Base-by-base conservation (phyloP, 164 flowering plant genomes). In the Litsea cubeba region DNA sequence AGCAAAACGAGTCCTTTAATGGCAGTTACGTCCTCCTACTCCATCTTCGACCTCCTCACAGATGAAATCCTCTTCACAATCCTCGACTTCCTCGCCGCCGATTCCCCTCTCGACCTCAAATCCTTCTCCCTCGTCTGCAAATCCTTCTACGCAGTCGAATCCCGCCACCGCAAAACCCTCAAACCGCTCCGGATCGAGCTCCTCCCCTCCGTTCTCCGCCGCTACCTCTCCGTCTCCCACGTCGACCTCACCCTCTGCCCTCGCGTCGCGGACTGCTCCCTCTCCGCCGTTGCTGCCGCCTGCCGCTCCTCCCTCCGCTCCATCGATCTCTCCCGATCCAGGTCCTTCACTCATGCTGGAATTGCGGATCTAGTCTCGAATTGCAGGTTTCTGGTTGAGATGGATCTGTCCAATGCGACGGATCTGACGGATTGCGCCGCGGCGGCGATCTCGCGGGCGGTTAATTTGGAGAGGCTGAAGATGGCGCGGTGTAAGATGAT, bases 211-310 rank as follows among this genome's bases (percentile, higher is more conserved):
- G 49, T 81, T 75, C 83, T 91, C 32, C n/a, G 23, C 24, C 85
- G 98, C 1, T 94, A 89, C 81, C 85, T 86, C 0, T 35, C 73
- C 58, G 57, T 85, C n/a, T 57, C 81, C 15, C 76, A 70, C 63
- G 81, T 94, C 49, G 93, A 94, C 77, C 87, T 92, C 72, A 75
- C 96, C 1, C 83, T 88, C 64, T 94, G 96, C 71, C 92, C 96
- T 2, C 81, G 89, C 0, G 32, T 94, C 69, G 73, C 87, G 26
- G 93, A 92, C 79, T 24, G 49, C n/a, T 71, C 86, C 2, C 88
- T 94, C n/a, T 18, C 74, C 18, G 28, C 71, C 18, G 72, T 89
- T 12, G 76, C 98, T 0, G 32, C 23, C 12, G 12, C 71, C 14
- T 84, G 83, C 76, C 35, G 69, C 2, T 60, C 81, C 1, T 72